Percentiles rank a stretch among this genome's conserved stretches.
Evolutionary conservation across 805 yeast species (phyloP).

Genomic region (Cyberlindnera maclurae): DNA sequence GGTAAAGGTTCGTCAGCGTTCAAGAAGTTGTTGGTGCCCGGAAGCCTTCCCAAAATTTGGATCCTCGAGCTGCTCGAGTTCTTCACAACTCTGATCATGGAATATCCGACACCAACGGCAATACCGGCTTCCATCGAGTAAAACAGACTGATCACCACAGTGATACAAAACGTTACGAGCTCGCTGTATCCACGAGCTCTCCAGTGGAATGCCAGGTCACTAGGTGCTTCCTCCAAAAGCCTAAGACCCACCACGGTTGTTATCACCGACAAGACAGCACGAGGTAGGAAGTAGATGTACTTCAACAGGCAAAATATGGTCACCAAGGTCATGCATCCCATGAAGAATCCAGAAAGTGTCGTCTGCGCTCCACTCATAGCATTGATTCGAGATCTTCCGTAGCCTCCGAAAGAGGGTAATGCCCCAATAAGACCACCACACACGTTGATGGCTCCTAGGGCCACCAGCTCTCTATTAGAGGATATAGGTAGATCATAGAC

Average conservation of each 20-base stretch:
- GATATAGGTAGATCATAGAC: slow-evolving; percentile 66
- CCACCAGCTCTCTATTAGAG: slow-evolving; percentile 85
- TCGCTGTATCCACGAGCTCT: slow-evolving; percentile 72
- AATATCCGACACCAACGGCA: slow-evolving; percentile 76
- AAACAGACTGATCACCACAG: slow-evolving; percentile 55
- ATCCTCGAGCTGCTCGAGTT: slow-evolving; percentile 79
- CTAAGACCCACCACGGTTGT: slow-evolving; percentile 73
- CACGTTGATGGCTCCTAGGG: slow-evolving; percentile 69
- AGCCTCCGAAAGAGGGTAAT: slow-evolving; percentile 92
- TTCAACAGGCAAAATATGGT: slow-evolving; percentile 55
- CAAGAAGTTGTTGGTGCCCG: slow-evolving; percentile 53
- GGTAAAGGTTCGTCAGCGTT: slow-evolving; percentile 62
- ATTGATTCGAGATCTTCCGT: slow-evolving; percentile 87
- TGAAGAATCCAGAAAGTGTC: slow-evolving; percentile 73
- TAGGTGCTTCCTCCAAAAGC: slow-evolving; percentile 78
- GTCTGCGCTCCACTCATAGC: slow-evolving; percentile 83
- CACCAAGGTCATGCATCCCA: slow-evolving; percentile 69
- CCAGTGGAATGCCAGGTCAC: slow-evolving; percentile 68
- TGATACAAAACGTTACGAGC: slow-evolving; percentile 57
- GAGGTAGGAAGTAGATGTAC: slow-evolving; percentile 66
- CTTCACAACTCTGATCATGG: slow-evolving; percentile 69
- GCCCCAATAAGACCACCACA: slow-evolving; percentile 52
- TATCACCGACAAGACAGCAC: slow-evolving; percentile 72
- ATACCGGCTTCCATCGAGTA: slow-evolving; percentile 88
- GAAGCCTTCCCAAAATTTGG: slow-evolving; percentile 69